These are phyloP conservation scores for Mucor velutinosus DNA, from an alignment of 371 early-diverging fungal genomes.

Conservation along the genomic window DNA sequence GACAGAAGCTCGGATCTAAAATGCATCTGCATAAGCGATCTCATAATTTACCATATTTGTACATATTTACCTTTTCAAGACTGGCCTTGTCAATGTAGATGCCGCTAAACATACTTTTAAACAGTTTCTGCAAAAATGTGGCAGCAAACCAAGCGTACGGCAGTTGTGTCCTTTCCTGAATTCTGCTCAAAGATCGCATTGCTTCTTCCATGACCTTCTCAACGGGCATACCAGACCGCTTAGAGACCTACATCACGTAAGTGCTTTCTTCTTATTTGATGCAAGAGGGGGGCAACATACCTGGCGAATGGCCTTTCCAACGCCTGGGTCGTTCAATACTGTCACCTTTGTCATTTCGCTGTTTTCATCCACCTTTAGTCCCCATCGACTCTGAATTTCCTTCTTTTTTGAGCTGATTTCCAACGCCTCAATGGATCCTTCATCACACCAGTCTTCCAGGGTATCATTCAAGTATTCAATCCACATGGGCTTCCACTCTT, in stretches of 20 bases:
- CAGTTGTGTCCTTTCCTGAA: slow-evolving; percentile 38
- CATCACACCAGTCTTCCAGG: slow-evolving; percentile 36
- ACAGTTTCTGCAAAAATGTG: slow-evolving; percentile 23
- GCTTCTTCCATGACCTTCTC: slow-evolving; percentile 29
- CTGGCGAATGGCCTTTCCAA: slow-evolving; percentile 23
- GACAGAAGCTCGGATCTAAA: slow-evolving; percentile 17
- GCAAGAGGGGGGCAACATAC: neutral
- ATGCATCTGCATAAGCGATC: neutral
- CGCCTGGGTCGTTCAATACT: slow-evolving; percentile 28
- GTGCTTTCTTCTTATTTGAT: neutral
- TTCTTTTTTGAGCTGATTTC: slow-evolving; percentile 3
- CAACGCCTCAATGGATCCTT: neutral
- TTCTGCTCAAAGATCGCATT: slow-evolving; percentile 19
- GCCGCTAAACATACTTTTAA: slow-evolving; percentile 32
- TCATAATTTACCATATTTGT: neutral
- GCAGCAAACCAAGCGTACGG: slow-evolving; percentile 41
- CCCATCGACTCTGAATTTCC: slow-evolving; percentile 9
- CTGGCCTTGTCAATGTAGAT: slow-evolving; percentile 17
- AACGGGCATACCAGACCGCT: slow-evolving; percentile 29
- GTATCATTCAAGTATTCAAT: slow-evolving; percentile 32
- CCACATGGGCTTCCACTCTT: slow-evolving; percentile 31
- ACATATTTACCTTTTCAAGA: slow-evolving; percentile 18
- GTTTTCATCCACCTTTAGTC: slow-evolving; percentile 22
- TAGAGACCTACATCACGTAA: slow-evolving; percentile 13
- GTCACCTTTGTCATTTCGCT: slow-evolving; percentile 24